Percentiles rank a stretch among this genome's conserved stretches.
phyloP scores from a whole-genome alignment of 495 filamentous ascomycete species.

The Choiromyces venosus region DNA sequence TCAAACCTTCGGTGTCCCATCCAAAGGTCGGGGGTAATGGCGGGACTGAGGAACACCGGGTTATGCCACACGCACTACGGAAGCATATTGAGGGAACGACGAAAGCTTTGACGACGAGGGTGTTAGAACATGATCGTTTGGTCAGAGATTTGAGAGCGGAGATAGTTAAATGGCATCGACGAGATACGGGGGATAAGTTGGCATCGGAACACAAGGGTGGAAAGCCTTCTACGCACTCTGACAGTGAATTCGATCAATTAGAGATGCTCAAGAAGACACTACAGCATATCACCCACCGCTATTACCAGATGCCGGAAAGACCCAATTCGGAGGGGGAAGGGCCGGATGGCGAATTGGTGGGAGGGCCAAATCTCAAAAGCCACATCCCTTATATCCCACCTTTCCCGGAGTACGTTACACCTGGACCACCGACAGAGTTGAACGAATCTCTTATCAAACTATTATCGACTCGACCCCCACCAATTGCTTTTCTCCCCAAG shows the following conservation, averaged over 20 bases:
- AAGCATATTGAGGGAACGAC: background rate
- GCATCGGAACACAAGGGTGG: background rate
- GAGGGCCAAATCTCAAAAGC: background rate
- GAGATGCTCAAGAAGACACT: slow-evolving; percentile 28
- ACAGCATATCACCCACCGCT: slow-evolving; percentile 21
- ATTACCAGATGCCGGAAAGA: slow-evolving; percentile 17
- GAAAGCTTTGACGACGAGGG: slow-evolving; percentile 3
- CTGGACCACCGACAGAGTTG: slow-evolving; percentile 9
- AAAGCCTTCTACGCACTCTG: background rate
- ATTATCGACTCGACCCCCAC: slow-evolving; percentile 28
- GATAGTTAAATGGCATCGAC: background rate
- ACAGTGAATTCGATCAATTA: slow-evolving; percentile 2
- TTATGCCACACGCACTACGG: background rate
- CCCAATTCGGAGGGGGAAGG: background rate
- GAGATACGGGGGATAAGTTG: background rate
- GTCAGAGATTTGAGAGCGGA: slow-evolving; percentile 16
- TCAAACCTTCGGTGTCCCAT: background rate
- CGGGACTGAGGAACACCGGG: background rate
- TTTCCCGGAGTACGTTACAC: slow-evolving; percentile 29
- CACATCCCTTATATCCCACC: slow-evolving; percentile 32
- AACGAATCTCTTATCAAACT: slow-evolving; percentile 32
- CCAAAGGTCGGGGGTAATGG: background rate
- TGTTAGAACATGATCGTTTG: slow-evolving; percentile 28
- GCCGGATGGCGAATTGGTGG: background rate
- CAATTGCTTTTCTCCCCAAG: slow-evolving; percentile 42